Evolutionary conservation across 2,329 filamentous ascomycete species (phyloP).

Genomic region (Nigrospora osmanthi): DNA sequence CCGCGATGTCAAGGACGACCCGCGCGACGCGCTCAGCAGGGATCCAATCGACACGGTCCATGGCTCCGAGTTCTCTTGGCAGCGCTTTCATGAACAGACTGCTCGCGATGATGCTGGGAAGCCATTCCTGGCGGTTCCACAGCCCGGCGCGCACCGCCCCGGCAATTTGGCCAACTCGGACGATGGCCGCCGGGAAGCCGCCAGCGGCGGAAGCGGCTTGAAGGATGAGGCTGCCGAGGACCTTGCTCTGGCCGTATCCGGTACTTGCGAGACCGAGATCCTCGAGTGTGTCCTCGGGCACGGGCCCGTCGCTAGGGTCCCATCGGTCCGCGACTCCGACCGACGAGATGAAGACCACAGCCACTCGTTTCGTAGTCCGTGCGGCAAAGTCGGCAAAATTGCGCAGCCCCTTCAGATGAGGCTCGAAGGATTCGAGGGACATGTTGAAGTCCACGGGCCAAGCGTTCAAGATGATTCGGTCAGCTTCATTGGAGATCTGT

Average conservation of each 20-base stretch:
- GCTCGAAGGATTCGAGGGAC: constrained; percentile 38
- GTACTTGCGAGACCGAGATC: constrained; percentile 16
- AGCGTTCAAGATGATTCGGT: constrained; percentile 45
- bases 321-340: constrained; percentile 25
- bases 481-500: constrained; percentile 27
- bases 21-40: constrained; percentile 6
- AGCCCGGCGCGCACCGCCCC: constrained; percentile 26
- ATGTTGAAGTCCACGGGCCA: constrained; percentile 50
- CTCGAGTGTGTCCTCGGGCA: constrained; percentile 24
- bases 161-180: constrained; percentile 35
- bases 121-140: constrained; percentile 47
- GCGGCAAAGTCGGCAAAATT: constrained; percentile 37
- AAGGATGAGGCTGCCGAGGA: constrained; percentile 26
- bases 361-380: constrained; percentile 21
- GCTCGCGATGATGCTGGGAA: constrained; percentile 36
- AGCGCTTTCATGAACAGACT: constrained; percentile 36
- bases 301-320: constrained; percentile 8
- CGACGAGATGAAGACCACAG: constrained; percentile 30
- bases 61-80: constrained; percentile 31
- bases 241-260: constrained; percentile 32
- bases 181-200: constrained; percentile 23
- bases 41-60: constrained; percentile 40
- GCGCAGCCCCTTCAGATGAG: constrained; percentile 40
- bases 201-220: constrained; percentile 20
- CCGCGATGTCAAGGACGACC: constrained; percentile 4